phyloP scores from a whole-genome alignment of 2,329 filamentous ascomycete species.

The Talaromyces sp. region DNA sequence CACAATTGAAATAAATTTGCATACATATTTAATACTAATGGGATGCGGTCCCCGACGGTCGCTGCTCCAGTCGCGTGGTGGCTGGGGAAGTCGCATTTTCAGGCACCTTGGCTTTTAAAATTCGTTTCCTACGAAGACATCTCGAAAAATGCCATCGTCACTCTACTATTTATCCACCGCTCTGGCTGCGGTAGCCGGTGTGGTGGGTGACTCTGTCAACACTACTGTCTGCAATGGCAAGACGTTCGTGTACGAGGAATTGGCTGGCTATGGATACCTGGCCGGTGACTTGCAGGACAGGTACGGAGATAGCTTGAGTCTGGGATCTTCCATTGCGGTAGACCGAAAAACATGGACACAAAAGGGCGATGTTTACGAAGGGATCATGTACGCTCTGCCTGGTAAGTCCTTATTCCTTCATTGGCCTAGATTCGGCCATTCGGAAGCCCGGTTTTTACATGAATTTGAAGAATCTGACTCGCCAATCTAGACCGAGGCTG shows the following conservation, averaged over 20 bases:
- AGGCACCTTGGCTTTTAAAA: not conserved
- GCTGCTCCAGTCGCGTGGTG: too few species aligned
- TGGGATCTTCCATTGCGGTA: constrained; percentile 63
- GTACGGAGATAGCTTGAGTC: constrained; percentile 63
- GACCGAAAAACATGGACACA: constrained; percentile 57
- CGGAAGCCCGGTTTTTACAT: not conserved
- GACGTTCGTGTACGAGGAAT: constrained; percentile 59
- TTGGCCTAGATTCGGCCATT: not conserved
- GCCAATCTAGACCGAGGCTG: constrained; percentile 20
- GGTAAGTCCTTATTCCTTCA: constrained; percentile 35
- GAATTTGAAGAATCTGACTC: not conserved
- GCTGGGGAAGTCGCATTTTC: too few species aligned
- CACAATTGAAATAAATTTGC: too few species aligned
- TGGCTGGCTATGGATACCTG: constrained; percentile 63
- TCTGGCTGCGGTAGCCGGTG: not conserved
- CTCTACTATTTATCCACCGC: not conserved
- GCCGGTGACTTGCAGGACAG: constrained; percentile 57
- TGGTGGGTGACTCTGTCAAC: constrained; percentile 27
- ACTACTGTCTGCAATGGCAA: constrained; percentile 56
- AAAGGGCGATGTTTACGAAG: constrained; percentile 50
- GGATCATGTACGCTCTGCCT: constrained; percentile 59
- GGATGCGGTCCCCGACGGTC: too few species aligned
- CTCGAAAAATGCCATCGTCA: not conserved
- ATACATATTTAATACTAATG: too few species aligned
- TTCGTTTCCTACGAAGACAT: not conserved